Evolutionary conservation across 208 protist species (phyloP), one percentile per base, ranked within the genome.

Genomic region (Wallacemonas collosoma): DNA sequence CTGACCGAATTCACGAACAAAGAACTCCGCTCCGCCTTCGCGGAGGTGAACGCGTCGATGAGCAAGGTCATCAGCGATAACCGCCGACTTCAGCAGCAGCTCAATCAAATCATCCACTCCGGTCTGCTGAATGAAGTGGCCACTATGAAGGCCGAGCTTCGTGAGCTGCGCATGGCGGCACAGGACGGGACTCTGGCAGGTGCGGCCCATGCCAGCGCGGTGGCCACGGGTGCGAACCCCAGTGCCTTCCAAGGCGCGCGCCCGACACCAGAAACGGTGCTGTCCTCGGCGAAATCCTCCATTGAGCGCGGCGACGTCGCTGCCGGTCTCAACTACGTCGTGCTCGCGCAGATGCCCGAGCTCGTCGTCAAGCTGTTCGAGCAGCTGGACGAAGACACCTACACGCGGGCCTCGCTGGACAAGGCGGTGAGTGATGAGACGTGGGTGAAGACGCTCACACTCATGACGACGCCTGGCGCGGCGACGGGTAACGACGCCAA

Each of bases 21-120:
- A 11, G 88, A 97, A 65, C 79, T 95, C 17, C 62, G 67, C 4
- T 79, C 89, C 57, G 81, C 79, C 14, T 69, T 92, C 56, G 81
- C 64, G 0, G 63, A 73, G 47, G 77, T 89, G 53, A 88, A 89
- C 62, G 69, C 75, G 14, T 73, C 76, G 41, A 76, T 92, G 60
- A 80, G 62, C 17, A 67, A 72, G 47, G 72, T 94, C 56, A 67
- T 81, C 54, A 80, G 89, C 67, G 85, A 94, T 45, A 95, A 95
- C 75, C 74, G 71, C 54, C 62, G 70, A 15, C 78, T 97, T 60
- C 88, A 87, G 72, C 26, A 77, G 1, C 77, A 81, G 14, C 68
- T 96, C 58, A 72, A 81, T 38, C 43, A 83, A 3, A 88, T 96
- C 35, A 72, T 88, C 54, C 80, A 74, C 48, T 83, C 72, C n/a